Base-by-base conservation (phyloP, 768 basidiomycete genomes). In the Rickenella mellea region DNA sequence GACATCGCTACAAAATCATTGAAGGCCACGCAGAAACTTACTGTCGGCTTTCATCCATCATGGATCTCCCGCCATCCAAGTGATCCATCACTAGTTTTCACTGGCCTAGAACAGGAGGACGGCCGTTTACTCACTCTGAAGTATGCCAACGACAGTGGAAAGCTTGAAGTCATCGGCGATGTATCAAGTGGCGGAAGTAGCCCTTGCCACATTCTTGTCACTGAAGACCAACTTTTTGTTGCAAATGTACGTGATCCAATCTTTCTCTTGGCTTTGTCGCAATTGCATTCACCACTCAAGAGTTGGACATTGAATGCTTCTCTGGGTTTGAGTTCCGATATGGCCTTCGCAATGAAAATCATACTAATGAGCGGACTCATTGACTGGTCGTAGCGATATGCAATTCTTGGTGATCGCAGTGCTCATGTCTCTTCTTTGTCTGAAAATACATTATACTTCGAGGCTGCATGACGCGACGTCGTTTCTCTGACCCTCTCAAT, bases 41-140 rank as follows among this genome's bases (percentile, higher is more conserved):
- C 57, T 7, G 73, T 78, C 27, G 81, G 83, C 21, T 59, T 69
- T 49, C 74, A 76, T 51, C 83, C 87, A 1, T 86, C 85, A 5
- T 91, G 88, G 88, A 68, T 92, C 47, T 71, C 78, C 9, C 61
- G 65, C 6, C 73, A 82, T 52, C 77, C 79, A 0, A 58, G 54
- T 0, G 72, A 81, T 46, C 65, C 61, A 32, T 71, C 74, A 3
- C 51, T 88, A 21, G 64, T 86, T 25, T 80, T 80, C 51, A 64
- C 84, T 9, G 78, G 71, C 0, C 65, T 88, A 15, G 81, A 88
- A 50, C 74, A 80, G 45, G 48, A 67, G 0, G 73, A 83, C n/a
- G 87, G 89, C 11, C 67, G 68, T 56, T 67, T 80, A 20, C 54
- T 78, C 6, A 77, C 72, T 11, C 51, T 91, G 43, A 74, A 70